These are phyloP conservation scores for Talinum fruticosum DNA, from an alignment of 148 eudicot species.

Conservation along the genomic window DNA sequence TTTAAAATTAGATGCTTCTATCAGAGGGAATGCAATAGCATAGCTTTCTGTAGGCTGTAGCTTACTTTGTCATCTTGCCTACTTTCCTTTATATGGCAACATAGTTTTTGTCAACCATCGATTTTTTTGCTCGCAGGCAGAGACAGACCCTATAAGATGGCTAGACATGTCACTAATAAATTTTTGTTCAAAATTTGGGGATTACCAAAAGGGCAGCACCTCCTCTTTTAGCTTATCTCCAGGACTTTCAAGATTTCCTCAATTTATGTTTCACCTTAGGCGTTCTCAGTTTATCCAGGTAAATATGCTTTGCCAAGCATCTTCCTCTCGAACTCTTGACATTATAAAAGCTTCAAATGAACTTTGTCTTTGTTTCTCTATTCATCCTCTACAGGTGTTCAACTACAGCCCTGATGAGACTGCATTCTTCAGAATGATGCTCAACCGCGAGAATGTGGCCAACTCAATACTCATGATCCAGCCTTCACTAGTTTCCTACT, in stretches of 20 bases:
- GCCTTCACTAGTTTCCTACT: slow-evolving; percentile 85
- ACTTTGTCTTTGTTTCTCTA: neutral
- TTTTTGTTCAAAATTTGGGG: slow-evolving; percentile 83
- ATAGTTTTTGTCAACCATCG: neutral
- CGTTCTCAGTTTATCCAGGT: slow-evolving; percentile 99
- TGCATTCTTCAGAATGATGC: slow-evolving; percentile 90
- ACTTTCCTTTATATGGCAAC: too few species aligned
- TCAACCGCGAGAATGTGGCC: slow-evolving; percentile 89
- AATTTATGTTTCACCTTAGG: slow-evolving; percentile 79
- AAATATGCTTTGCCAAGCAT: neutral
- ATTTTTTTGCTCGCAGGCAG: slow-evolving; percentile 61
- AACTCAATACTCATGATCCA: slow-evolving; percentile 98
- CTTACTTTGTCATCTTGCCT: too few species aligned
- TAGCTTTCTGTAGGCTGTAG: neutral
- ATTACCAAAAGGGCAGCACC: slow-evolving; percentile 79
- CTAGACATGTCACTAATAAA: slow-evolving; percentile 87
- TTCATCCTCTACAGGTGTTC: slow-evolving; percentile 58
- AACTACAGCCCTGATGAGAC: slow-evolving; percentile 99
- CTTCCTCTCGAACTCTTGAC: neutral
- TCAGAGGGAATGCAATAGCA: neutral
- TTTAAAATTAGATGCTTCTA: neutral
- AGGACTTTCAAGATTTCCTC: slow-evolving; percentile 88
- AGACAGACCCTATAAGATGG: slow-evolving; percentile 96
- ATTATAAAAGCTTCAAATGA: neutral
- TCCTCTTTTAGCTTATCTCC: slow-evolving; percentile 84